Base-by-base conservation (phyloP, 169 alveolate species). In the Plasmodium reichenowi region DNA sequence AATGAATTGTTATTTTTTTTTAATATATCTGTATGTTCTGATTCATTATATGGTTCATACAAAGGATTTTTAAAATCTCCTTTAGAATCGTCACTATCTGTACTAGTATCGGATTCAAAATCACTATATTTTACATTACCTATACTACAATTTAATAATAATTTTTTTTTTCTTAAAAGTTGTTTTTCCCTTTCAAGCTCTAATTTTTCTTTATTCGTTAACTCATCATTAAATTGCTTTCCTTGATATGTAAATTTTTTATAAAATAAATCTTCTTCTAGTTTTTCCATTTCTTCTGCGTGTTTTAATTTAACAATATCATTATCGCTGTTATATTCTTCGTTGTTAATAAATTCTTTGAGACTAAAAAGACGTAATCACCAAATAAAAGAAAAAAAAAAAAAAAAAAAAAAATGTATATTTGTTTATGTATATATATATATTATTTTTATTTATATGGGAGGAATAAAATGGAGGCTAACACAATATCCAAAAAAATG, bases 281-380 rank as follows among this genome's bases (percentile, higher is more conserved):
- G 45, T 72, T 86, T 72, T 86, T 86, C 92, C 92, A 86, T 86
- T 86, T 86, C 92, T n/a, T 86, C 72, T 3, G 38, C 45, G 59
- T 86, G 87, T 64, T 72, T 86, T 47, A 86, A 67, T 43, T 86
- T 86, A 20, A 86, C 68, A 22, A 62, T 32, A 10, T 86, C 88
- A 54, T 72, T 86, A 24, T 72, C 74, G 83, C 83, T 80, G 72
- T 80, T 80, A 32, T 20, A 72, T 17, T 86, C 92, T 72, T 86
- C 92, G 24, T 86, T 86, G 58, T 71, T 86, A 59, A 86, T 86
- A 64, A 86, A 86, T 32, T 60, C 87, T 38, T 47, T 70, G 13
- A 86, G 56, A n/a, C 92, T 86, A 50, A 26, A 38, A 38, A 38
- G 47, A 0, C 17, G 32, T 17, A 6, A 20, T 9, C n/a, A 22